Percentiles rank a stretch among this genome's conserved stretches.
Conservation (phyloP, 345 rosid genomes). For the Eucalyptus melliodora region DNA sequence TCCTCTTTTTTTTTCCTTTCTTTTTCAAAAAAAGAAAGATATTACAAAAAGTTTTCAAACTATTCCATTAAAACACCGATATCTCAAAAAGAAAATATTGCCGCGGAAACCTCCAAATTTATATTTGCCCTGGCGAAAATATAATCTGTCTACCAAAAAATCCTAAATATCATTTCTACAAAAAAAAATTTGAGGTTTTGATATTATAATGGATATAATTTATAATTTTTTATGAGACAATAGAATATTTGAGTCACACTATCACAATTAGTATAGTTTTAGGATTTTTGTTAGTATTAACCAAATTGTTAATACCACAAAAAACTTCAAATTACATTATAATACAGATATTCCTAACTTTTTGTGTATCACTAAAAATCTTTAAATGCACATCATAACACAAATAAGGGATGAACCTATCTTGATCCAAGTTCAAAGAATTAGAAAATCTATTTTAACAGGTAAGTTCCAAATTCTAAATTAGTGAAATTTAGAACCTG, state of each 20-base stretch:
- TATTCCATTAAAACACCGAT: no score
- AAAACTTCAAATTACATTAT: no score
- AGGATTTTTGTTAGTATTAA: neutral
- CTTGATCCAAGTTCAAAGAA: no score
- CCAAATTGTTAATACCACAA: neutral
- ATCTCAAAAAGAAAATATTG: neutral
- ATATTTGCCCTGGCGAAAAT: accelerated
- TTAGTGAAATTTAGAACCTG: no score
- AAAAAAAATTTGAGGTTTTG: neutral
- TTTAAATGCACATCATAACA: no score
- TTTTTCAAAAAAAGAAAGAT: neutral
- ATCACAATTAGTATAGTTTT: neutral
- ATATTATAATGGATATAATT: neutral
- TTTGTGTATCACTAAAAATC: no score
- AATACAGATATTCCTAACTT: no score
- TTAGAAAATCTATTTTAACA: accelerated
- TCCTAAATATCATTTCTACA: neutral
- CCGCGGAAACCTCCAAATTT: neutral
- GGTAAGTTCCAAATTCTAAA: no score
- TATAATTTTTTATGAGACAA: neutral
- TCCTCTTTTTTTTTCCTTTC: no score
- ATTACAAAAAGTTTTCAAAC: neutral
- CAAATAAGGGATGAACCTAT: no score
- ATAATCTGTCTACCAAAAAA: neutral
- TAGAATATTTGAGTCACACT: neutral